A percentile compares a stretch with the other conserved stretches of the same genome.
Conservation (phyloP, 164 flowering plant genomes). For the Magnolia changhungtana region DNA sequence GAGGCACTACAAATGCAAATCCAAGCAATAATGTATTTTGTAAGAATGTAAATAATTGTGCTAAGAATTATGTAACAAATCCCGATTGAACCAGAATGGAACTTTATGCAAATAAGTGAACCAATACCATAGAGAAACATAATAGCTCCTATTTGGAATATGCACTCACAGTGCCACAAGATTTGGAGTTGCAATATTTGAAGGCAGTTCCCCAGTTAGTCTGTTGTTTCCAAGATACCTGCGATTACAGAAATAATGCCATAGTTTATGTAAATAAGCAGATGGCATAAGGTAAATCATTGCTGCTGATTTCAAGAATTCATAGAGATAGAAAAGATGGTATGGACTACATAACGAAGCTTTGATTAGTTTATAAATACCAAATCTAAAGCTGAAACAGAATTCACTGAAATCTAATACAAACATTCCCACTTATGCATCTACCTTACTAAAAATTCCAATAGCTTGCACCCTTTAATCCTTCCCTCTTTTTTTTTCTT, state of each 20-base stretch:
- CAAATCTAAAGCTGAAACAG: too few relatives aligned
- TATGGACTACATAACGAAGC: background rate
- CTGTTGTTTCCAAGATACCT: slow-evolving; percentile 51
- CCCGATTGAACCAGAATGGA: too few relatives aligned
- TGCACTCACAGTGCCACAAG: slow-evolving; percentile 40
- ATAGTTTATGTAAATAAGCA: background rate
- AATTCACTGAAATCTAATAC: too few relatives aligned
- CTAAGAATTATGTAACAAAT: too few relatives aligned
- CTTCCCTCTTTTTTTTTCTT: too few relatives aligned
- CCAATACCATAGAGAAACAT: background rate
- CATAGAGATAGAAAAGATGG: background rate
- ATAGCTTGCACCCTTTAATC: too few relatives aligned
- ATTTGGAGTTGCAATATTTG: slow-evolving; percentile 26
- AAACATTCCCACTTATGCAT: too few relatives aligned
- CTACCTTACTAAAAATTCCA: too few relatives aligned
- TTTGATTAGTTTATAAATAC: too few relatives aligned
- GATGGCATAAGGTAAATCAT: background rate
- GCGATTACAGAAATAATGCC: slow-evolving; percentile 12
- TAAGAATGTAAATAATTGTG: too few relatives aligned
- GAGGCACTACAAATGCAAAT: background rate
- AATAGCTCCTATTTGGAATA: background rate
- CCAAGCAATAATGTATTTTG: background rate
- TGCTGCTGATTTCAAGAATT: background rate
- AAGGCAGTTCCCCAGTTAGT: slow-evolving; percentile 36
- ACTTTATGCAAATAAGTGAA: too few relatives aligned